Evolutionary conservation across 345 rosid genomes (phyloP).

Genomic region (Heritiera littoralis): DNA sequence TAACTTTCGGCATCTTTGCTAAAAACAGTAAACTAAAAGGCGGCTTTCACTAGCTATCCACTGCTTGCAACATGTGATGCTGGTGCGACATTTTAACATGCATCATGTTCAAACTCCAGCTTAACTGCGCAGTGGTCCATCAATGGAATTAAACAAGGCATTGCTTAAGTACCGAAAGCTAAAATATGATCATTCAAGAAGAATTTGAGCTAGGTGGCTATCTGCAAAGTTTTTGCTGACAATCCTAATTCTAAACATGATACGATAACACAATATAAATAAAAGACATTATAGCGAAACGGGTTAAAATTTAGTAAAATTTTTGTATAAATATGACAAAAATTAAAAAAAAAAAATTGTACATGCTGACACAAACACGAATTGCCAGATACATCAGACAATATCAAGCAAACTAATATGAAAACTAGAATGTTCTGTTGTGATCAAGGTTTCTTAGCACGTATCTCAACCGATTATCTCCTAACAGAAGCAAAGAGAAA

Average conservation of each 20-base stretch:
- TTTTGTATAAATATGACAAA: no score
- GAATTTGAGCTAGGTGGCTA: no score
- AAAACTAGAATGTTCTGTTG: background rate
- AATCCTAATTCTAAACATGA: no score
- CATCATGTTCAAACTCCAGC: background rate
- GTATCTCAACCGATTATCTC: background rate
- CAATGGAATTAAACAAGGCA: background rate
- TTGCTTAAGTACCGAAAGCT: background rate
- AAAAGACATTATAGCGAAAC: no score
- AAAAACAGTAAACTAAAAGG: background rate
- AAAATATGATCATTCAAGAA: no score
- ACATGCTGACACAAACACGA: no score
- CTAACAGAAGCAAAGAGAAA: background rate
- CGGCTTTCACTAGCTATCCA: background rate
- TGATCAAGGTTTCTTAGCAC: background rate
- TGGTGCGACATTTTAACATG: background rate
- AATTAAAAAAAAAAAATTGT: no score
- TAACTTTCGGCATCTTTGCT: background rate
- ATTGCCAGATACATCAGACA: background rate
- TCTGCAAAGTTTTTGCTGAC: no score
- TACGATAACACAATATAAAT: no score
- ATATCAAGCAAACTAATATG: background rate
- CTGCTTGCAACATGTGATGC: background rate
- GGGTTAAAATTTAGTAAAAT: no score
- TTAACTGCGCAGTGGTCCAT: background rate